Percentiles rank a stretch among this genome's conserved stretches.
Conservation (phyloP, 2,329 filamentous ascomycete genomes). For the Pseudogymnoascus sp. region DNA sequence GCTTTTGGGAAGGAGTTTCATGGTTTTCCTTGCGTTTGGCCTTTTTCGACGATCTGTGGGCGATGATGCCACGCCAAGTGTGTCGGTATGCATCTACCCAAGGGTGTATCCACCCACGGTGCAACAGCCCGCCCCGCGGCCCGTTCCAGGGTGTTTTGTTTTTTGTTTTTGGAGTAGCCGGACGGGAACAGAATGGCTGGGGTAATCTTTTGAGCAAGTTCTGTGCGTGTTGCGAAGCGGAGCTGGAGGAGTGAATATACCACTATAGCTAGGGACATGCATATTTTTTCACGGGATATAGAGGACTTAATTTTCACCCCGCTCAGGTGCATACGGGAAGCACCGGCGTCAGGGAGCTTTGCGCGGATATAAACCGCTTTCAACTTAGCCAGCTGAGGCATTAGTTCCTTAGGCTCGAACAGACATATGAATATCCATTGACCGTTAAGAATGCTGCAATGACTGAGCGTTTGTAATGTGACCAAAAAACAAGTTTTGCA, state of each 20-base stretch:
- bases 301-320: neutral
- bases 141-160: neutral
- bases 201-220: neutral
- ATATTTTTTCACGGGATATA: neutral
- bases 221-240: neutral
- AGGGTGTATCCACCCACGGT: neutral
- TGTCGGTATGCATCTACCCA: neutral
- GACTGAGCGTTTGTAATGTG: neutral
- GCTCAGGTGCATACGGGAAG: constrained; percentile 8
- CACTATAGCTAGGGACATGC: constrained; percentile 2
- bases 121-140: constrained; percentile 2
- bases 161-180: constrained; percentile 4
- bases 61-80: constrained; percentile 4
- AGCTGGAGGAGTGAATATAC: neutral
- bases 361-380: neutral
- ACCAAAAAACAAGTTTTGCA: constrained; percentile 7
- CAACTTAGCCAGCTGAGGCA: neutral
- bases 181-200: neutral
- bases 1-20: constrained; percentile 3
- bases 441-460: neutral
- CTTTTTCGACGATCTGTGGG: neutral
- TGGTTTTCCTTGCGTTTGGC: neutral
- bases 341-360: neutral
- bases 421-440: neutral
- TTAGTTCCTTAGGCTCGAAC: neutral